Conservation (phyloP, 352 stramenopile genomes). For the Phytopythium kandeliae region DNA sequence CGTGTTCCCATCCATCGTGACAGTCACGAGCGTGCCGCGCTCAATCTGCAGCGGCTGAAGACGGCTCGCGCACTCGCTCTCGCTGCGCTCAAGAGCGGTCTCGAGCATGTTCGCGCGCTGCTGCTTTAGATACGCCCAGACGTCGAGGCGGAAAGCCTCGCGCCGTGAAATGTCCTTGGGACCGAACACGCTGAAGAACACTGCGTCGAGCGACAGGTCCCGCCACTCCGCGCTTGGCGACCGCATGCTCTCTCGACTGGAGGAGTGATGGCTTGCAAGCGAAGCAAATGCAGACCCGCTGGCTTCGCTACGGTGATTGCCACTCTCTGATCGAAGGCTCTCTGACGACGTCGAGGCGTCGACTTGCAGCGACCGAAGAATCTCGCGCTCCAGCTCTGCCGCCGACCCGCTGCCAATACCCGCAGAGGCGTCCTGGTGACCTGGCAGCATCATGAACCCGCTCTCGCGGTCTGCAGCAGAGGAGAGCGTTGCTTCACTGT, state of each 20-base stretch:
- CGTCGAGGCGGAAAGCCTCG: constrained; percentile 53
- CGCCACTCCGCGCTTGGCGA: constrained; percentile 3
- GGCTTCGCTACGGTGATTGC: no score
- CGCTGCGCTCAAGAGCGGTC: constrained; percentile 41
- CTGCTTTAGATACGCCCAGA: constrained; percentile 66
- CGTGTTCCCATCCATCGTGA: constrained; percentile 41
- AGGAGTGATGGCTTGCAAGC: no score
- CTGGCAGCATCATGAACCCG: constrained; percentile 6
- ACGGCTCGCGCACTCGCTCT: constrained; percentile 38
- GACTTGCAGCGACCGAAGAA: constrained; percentile 37
- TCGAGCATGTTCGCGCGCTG: constrained; percentile 62
- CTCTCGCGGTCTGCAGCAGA: background rate
- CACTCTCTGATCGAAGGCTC: background rate
- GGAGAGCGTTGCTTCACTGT: background rate
- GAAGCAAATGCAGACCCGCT: no score
- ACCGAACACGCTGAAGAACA: constrained; percentile 60
- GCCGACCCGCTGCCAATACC: constrained; percentile 8
- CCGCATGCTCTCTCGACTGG: constrained; percentile 3
- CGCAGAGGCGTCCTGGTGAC: constrained; percentile 2
- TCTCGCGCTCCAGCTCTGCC: constrained; percentile 25
- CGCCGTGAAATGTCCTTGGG: constrained; percentile 28
- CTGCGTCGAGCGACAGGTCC: constrained; percentile 17
- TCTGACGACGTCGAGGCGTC: constrained; percentile 1
- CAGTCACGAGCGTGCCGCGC: constrained; percentile 53
- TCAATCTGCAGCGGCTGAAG: constrained; percentile 46